These are phyloP conservation scores for Penicillium cinerascens DNA, from an alignment of 495 filamentous ascomycete genomes.

Conservation along the genomic window DNA sequence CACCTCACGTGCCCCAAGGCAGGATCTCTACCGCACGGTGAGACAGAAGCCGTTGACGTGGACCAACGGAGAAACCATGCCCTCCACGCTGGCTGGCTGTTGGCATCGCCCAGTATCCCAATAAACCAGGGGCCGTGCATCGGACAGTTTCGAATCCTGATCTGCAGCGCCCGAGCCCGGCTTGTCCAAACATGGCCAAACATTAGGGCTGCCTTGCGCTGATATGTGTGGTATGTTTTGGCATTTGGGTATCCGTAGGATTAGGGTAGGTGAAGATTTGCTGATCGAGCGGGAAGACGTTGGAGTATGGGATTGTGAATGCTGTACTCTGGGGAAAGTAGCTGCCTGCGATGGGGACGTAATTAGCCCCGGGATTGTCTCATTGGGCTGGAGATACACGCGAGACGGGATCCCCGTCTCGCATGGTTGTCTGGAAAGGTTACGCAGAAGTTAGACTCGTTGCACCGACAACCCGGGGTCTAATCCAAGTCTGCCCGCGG, in stretches of 20 bases:
- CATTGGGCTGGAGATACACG: not conserved
- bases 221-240: not conserved
- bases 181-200: conserved; percentile 11
- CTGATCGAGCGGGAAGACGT: too few species aligned
- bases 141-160: conserved; percentile 12
- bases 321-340: too few species aligned
- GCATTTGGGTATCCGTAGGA: not conserved
- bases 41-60: conserved; percentile 19
- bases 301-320: too few species aligned
- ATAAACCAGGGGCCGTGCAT: not conserved
- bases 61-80: conserved; percentile 9
- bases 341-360: too few species aligned
- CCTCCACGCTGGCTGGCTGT: not conserved
- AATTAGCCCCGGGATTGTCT: too few species aligned
- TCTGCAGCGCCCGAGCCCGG: conserved; percentile 1
- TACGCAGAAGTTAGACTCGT: not conserved
- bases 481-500: not conserved
- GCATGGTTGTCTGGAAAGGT: conserved; percentile 3
- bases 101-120: not conserved
- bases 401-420: not conserved
- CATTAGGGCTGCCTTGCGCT: not conserved
- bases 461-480: conserved; percentile 20
- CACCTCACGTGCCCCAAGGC: not conserved
- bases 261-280: not conserved
- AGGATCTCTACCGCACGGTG: not conserved